These are phyloP conservation scores for Testicularia cyperi DNA, from an alignment of 1,284 basidiomycete species.

Conservation along the genomic window DNA sequence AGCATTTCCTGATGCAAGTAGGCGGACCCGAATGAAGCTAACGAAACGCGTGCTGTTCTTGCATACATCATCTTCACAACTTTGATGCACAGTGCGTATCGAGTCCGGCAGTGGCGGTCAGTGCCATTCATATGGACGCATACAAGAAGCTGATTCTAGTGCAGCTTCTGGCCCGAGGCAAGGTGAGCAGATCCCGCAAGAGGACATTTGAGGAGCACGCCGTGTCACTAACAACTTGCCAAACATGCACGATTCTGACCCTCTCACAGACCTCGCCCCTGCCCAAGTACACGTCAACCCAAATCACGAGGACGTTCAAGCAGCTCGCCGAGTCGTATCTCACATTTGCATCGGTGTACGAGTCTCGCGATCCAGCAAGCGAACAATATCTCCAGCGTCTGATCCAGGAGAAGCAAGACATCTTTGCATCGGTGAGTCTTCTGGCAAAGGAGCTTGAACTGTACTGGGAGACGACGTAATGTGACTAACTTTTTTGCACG, in stretches of 20 bases:
- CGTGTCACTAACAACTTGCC: no score
- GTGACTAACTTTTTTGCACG: neutral
- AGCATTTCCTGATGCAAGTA: neutral
- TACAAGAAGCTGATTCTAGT: slow-evolving; percentile 77
- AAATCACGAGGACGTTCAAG: slow-evolving; percentile 15
- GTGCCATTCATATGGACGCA: slow-evolving; percentile 78
- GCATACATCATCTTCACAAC: no score
- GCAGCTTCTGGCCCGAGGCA: slow-evolving; percentile 73
- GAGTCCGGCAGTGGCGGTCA: slow-evolving; percentile 69
- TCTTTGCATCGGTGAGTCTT: slow-evolving; percentile 6
- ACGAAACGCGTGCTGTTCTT: neutral
- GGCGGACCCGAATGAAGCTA: neutral
- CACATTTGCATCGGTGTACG: slow-evolving; percentile 14
- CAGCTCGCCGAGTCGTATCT: slow-evolving; percentile 19
- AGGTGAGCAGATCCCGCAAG: slow-evolving; percentile 65
- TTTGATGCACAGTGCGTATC: slow-evolving; percentile 64
- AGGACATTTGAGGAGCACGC: no score
- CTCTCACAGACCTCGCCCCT: slow-evolving; percentile 3
- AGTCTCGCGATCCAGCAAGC: slow-evolving; percentile 2
- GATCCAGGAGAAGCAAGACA: slow-evolving; percentile 11
- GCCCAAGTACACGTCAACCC: slow-evolving; percentile 21
- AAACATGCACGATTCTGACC: no score
- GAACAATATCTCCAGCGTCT: slow-evolving; percentile 6
- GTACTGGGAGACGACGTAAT: neutral
- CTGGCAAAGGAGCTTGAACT: neutral